Conservation (phyloP, 139 green algal species). For the Tetraselmis striata region DNA sequence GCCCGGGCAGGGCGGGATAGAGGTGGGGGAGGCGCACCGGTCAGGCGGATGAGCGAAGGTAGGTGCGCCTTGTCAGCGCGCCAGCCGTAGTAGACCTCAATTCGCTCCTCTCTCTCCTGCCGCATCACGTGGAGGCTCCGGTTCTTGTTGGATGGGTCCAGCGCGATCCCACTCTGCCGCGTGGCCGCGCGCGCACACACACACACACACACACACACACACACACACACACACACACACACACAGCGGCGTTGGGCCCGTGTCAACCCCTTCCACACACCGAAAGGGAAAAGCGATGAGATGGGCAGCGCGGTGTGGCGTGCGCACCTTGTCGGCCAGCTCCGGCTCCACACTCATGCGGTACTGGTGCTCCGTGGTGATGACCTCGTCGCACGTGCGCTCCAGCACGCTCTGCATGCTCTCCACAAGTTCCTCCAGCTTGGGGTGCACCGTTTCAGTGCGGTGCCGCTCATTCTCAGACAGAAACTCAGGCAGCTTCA, state of each 20-base stretch:
- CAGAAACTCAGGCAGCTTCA: conserved; percentile 3
- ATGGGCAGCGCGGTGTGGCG: no score
- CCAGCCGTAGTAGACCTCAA: conserved; percentile 1
- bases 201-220: no score
- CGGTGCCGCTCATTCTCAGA: conserved; percentile 3
- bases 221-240: no score
- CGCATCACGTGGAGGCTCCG: neutral
- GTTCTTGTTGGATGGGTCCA: conserved; percentile 5
- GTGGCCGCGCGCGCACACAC: no score
- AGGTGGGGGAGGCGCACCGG: no score
- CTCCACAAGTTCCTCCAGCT: conserved; percentile 7
- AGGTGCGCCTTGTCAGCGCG: conserved; percentile 6
- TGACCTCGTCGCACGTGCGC: conserved; percentile 1
- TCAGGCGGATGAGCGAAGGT: neutral
- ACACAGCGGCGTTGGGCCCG: no score
- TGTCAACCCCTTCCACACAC: no score
- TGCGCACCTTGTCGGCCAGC: conserved; percentile 6
- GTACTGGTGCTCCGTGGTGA: conserved; percentile 11
- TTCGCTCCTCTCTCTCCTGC: conserved; percentile 6
- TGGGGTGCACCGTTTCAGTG: neutral
- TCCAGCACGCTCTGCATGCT: conserved; percentile 6
- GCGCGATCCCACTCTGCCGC: neutral
- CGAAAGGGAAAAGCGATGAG: no score
- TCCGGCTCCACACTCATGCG: conserved; percentile 2
- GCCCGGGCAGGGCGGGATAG: no score